Evolutionary conservation across 805 yeast genomes (phyloP).

Genomic region (Lipomyces yamanashiensis): DNA sequence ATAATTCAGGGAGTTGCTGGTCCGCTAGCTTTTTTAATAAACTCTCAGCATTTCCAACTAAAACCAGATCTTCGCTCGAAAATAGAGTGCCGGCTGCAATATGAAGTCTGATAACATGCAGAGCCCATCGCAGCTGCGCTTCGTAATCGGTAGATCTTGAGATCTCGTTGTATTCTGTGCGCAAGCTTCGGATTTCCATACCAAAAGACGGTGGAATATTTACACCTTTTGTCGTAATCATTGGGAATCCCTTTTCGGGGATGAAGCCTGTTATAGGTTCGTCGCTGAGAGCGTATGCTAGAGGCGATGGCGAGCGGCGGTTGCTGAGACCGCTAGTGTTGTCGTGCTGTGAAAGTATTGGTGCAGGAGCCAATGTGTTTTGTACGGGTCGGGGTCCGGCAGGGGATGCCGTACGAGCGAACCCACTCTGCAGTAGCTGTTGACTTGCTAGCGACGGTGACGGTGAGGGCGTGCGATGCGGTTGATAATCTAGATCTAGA

Average conservation of each 20-base stretch:
- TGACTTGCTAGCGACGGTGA: not conserved
- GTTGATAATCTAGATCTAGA: slow-evolving; percentile 4
- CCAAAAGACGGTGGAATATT: slow-evolving; percentile 20
- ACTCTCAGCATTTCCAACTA: slow-evolving; percentile 9
- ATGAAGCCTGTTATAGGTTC: slow-evolving; percentile 1
- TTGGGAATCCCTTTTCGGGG: slow-evolving; percentile 20
- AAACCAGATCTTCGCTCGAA: slow-evolving; percentile 2
- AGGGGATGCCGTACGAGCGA: not conserved
- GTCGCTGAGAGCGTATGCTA: not conserved
- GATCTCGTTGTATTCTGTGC: not conserved
- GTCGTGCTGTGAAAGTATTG: not conserved
- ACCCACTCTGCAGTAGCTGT: not conserved
- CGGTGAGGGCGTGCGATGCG: slow-evolving; percentile 3
- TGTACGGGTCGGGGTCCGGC: not conserved
- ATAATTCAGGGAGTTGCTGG: slow-evolving; percentile 35
- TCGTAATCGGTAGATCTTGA: not conserved
- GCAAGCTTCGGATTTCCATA: slow-evolving; percentile 13
- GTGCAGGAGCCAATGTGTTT: not conserved
- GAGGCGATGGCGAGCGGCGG: not conserved
- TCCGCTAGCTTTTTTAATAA: not conserved
- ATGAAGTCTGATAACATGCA: slow-evolving; percentile 7
- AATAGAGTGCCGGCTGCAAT: not conserved
- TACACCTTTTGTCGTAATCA: not conserved
- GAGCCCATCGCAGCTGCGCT: slow-evolving; percentile 25
- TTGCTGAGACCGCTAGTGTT: not conserved